These are phyloP conservation scores for Barnettozyma sp. DNA, from an alignment of 805 yeast genomes.

Conservation along the genomic window DNA sequence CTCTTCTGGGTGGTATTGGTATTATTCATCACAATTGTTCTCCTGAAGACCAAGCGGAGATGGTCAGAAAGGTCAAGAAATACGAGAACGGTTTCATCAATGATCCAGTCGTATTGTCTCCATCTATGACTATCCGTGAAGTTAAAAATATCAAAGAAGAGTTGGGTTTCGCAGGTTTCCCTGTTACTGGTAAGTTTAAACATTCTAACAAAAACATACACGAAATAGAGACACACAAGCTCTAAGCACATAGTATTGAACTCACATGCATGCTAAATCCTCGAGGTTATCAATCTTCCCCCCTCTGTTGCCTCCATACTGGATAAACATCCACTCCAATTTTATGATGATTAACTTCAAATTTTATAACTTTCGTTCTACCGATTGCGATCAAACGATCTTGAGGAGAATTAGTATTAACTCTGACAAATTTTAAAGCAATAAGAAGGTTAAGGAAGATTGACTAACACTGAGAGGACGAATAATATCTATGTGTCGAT, in stretches of 20 bases:
- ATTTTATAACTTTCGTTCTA: slow-evolving; percentile 99
- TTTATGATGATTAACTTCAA: slow-evolving; percentile 46
- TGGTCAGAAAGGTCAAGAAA: slow-evolving; percentile 95
- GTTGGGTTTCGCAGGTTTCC: slow-evolving; percentile 95
- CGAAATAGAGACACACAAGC: too few relatives aligned
- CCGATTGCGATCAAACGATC: slow-evolving; percentile 96
- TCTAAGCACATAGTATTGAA: too few relatives aligned
- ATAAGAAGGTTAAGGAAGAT: too few relatives aligned
- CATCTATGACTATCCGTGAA: slow-evolving; percentile 71
- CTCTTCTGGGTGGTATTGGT: slow-evolving; percentile 97
- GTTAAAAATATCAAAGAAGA: slow-evolving; percentile 61
- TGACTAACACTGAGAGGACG: too few relatives aligned
- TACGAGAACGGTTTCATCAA: slow-evolving; percentile 96
- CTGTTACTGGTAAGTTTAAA: slow-evolving; percentile 96
- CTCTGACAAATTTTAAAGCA: slow-evolving; percentile 30
- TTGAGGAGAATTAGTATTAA: slow-evolving; percentile 68
- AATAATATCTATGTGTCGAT: too few relatives aligned
- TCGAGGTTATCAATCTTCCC: too few relatives aligned
- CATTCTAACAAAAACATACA: too few relatives aligned
- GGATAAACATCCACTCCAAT: too few relatives aligned
- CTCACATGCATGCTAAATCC: too few relatives aligned
- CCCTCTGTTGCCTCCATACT: too few relatives aligned
- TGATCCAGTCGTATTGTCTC: slow-evolving; percentile 83
- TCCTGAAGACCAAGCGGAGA: slow-evolving; percentile 95
- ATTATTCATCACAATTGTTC: slow-evolving; percentile 96